A percentile compares a stretch with the other conserved stretches of the same genome.
These are phyloP conservation scores for Trichosporon sp. DNA, from an alignment of 1,284 basidiomycete species.

Conservation along the genomic window DNA sequence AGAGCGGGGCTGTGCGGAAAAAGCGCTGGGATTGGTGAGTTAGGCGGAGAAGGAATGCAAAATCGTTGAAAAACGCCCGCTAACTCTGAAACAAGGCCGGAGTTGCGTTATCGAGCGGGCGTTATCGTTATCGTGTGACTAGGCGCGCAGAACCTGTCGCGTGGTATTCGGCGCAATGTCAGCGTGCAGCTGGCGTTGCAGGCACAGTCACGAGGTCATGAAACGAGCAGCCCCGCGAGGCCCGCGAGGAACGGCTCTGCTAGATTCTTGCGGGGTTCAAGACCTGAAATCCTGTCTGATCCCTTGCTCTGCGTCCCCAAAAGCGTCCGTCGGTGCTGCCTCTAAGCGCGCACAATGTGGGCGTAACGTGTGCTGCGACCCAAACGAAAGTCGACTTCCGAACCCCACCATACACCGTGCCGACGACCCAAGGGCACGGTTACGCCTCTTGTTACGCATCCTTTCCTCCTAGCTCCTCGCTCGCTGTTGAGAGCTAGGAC, in stretches of 20 bases:
- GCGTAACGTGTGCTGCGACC: background rate
- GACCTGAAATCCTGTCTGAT: background rate
- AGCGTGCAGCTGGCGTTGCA: background rate
- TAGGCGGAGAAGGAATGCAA: background rate
- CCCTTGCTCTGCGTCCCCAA: background rate
- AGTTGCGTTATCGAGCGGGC: background rate
- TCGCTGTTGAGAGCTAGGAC: background rate
- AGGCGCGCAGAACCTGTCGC: background rate
- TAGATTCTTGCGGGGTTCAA: background rate
- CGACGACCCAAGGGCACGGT: too few relatives aligned
- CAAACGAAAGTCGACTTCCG: background rate
- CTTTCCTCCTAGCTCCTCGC: too few relatives aligned
- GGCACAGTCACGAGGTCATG: background rate
- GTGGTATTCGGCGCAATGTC: background rate
- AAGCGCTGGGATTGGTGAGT: background rate
- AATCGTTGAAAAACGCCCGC: too few relatives aligned
- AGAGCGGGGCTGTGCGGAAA: background rate
- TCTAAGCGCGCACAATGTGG: background rate
- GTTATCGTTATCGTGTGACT: conserved; percentile 10
- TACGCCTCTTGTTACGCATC: too few relatives aligned
- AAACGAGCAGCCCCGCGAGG: background rate
- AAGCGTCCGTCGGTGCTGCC: background rate
- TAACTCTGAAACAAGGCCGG: background rate
- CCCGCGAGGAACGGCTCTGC: background rate
- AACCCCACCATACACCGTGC: background rate